Percentiles rank a stretch among this genome's conserved stretches.
Evolutionary conservation across 2,329 filamentous ascomycete species (phyloP).

Genomic region (Gnomoniopsis sp.): DNA sequence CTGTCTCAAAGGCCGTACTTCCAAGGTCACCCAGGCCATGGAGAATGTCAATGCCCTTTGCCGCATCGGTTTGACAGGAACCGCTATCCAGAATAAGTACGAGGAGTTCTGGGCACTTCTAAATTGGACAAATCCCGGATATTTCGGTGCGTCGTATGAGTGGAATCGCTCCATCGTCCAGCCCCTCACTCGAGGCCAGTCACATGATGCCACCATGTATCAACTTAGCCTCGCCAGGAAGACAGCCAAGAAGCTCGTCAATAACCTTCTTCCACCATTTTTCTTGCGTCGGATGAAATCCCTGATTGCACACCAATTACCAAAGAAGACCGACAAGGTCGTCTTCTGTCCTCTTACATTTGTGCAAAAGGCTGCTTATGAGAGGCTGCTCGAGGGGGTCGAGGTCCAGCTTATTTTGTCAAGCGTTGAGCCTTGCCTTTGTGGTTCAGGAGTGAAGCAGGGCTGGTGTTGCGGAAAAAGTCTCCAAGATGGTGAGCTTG

Average conservation of each 20-base stretch:
- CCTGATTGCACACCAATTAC: conserved; percentile 85
- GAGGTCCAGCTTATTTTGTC: conserved; percentile 66
- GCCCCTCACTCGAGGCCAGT: conserved; percentile 83
- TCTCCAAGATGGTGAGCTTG: conserved; percentile 46
- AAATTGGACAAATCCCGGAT: conserved; percentile 92
- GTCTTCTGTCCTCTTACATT: conserved; percentile 91
- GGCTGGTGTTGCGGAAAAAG: conserved; percentile 76
- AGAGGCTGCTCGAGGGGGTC: conserved; percentile 72
- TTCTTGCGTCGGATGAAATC: conserved; percentile 93
- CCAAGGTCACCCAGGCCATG: conserved; percentile 82
- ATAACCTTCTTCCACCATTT: conserved; percentile 83
- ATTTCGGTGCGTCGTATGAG: conserved; percentile 59
- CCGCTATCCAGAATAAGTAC: conserved; percentile 96
- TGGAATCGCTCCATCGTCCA: conserved; percentile 78
- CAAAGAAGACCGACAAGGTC: conserved; percentile 90
- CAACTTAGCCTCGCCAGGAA: conserved; percentile 78
- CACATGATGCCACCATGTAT: conserved; percentile 81
- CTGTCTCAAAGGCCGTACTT: conserved; percentile 73
- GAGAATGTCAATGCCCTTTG: conserved; percentile 87
- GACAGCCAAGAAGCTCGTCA: conserved; percentile 78
- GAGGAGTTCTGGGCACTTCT: conserved; percentile 94
- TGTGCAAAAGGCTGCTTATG: conserved; percentile 77
- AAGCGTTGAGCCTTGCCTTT: conserved; percentile 66
- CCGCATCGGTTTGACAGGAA: conserved; percentile 88
- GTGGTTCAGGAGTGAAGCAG: conserved; percentile 63